A percentile compares a stretch with the other conserved stretches of the same genome.
phyloP scores from a whole-genome alignment of 106 monocot genomes.

The Apostasia ramifera region DNA sequence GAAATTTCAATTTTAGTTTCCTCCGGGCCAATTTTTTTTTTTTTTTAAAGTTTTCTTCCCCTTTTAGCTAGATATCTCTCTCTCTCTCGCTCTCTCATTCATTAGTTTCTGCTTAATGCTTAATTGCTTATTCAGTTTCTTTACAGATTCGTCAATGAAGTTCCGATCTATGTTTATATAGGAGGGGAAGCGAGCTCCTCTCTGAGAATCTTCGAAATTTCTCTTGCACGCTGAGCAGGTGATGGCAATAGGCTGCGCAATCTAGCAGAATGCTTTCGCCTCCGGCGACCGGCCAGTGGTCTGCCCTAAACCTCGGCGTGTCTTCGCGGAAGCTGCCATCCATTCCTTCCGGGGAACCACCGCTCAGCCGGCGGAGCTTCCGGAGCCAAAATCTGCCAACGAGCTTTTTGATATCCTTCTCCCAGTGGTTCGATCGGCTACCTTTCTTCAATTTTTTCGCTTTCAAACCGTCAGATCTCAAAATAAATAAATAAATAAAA shows the following conservation, averaged over 20 bases:
- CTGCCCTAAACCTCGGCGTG: constrained; percentile 68
- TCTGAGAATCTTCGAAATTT: no score
- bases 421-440: neutral
- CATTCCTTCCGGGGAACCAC: constrained; percentile 25
- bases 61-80: no score
- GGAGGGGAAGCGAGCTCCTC: no score
- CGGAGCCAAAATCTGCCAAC: neutral
- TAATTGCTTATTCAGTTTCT: no score
- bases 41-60: no score
- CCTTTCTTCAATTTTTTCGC: neutral
- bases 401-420: constrained; percentile 12
- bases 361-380: constrained; percentile 6
- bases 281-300: constrained; percentile 41
- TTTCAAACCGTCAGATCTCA: neutral
- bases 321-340: constrained; percentile 16
- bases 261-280: constrained; percentile 30
- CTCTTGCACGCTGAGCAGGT: no score
- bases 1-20: no score
- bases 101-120: no score
- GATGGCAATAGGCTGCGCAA: constrained; percentile 1
- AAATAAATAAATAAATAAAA: neutral
- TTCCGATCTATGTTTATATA: no score
- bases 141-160: no score
- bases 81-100: no score
- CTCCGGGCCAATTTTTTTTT: no score